Conservation (phyloP, 495 filamentous ascomycete genomes). For the Hyaloscypha variabilis region DNA sequence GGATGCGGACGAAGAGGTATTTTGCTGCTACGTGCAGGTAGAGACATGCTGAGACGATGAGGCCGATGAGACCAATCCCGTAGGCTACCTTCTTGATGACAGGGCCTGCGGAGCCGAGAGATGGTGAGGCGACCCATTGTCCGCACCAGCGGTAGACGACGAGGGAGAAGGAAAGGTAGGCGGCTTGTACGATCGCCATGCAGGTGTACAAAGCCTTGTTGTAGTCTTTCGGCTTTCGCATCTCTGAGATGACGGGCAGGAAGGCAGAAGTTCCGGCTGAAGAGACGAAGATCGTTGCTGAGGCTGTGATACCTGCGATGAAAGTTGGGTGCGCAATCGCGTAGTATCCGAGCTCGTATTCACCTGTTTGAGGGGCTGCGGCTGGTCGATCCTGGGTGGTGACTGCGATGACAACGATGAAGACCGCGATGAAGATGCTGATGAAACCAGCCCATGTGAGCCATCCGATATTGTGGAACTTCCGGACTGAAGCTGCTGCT, state of each 20-base stretch:
- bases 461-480: slow-evolving; percentile 50
- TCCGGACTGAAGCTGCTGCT: slow-evolving; percentile 47
- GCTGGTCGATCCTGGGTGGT: slow-evolving; percentile 44
- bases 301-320: slow-evolving; percentile 43
- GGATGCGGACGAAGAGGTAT: slow-evolving; percentile 41
- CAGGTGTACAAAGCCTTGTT: slow-evolving; percentile 68
- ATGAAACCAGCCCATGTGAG: slow-evolving; percentile 49
- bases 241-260: slow-evolving; percentile 76
- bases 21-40: slow-evolving; percentile 39
- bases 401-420: slow-evolving; percentile 53
- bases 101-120: slow-evolving; percentile 65
- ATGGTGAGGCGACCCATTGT: slow-evolving; percentile 65
- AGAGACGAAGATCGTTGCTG: slow-evolving; percentile 35
- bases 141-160: slow-evolving; percentile 80
- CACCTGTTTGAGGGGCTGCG: slow-evolving; percentile 41
- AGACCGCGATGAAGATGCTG: slow-evolving; percentile 47
- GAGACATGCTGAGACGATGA: slow-evolving; percentile 27
- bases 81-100: slow-evolving; percentile 73
- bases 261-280: slow-evolving; percentile 68
- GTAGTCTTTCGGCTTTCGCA: slow-evolving; percentile 69
- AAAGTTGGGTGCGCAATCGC: slow-evolving; percentile 40
- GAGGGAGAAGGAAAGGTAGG: slow-evolving; percentile 70
- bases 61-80: slow-evolving; percentile 57
- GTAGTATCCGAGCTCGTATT: slow-evolving; percentile 39
- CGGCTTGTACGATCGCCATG: slow-evolving; percentile 63